These are phyloP conservation scores for Kwoniella europaea DNA, from an alignment of 768 basidiomycete genomes.

Conservation along the genomic window DNA sequence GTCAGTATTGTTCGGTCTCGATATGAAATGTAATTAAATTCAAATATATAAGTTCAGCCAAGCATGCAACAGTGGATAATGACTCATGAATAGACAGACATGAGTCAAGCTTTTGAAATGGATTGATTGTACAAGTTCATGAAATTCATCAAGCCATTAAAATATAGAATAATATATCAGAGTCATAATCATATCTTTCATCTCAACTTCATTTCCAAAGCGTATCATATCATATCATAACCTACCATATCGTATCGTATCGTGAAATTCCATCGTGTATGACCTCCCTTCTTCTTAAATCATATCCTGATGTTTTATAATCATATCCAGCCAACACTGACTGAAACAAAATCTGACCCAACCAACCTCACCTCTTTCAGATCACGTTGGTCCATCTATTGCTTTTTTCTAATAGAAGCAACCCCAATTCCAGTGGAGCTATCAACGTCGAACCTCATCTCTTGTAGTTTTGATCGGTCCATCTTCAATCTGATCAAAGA, in stretches of 20 bases:
- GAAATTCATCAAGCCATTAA: neutral
- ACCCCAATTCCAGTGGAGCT: neutral
- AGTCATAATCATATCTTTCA: no score
- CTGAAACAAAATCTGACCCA: neutral
- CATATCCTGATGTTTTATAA: neutral
- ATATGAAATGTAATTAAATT: neutral
- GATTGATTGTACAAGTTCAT: neutral
- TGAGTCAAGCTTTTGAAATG: no score
- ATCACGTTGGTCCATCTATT: neutral
- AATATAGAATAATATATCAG: neutral
- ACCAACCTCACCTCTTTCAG: neutral
- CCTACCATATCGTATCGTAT: neutral
- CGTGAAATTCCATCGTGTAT: neutral
- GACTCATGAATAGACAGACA: no score
- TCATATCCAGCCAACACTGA: neutral
- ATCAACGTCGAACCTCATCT: neutral
- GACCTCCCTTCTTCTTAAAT: neutral
- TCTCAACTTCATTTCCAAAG: no score
- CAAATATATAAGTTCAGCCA: neutral
- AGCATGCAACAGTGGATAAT: neutral
- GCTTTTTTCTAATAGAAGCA: neutral
- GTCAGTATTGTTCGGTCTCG: neutral
- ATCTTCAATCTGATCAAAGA: conserved; percentile 8
- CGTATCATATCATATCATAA: no score
- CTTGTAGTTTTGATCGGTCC: conserved; percentile 8